Conservation (phyloP, 805 yeast species). For the Wickerhamia fluorescens region DNA sequence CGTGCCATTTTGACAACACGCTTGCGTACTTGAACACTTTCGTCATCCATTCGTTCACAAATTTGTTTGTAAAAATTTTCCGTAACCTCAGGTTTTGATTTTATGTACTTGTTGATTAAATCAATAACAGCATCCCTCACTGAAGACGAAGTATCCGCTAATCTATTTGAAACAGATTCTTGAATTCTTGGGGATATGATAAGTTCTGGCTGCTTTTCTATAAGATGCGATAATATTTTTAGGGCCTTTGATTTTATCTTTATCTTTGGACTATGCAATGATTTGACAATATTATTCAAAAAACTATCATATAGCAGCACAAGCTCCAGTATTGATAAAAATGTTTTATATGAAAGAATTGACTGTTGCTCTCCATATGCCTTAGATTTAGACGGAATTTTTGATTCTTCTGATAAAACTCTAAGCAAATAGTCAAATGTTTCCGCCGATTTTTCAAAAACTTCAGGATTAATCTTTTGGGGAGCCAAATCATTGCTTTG, state of each 20-base stretch:
- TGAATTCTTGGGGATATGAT: slow-evolving; percentile 45
- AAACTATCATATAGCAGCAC: slow-evolving; percentile 45
- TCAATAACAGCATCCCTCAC: slow-evolving; percentile 76
- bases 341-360: slow-evolving; percentile 10
- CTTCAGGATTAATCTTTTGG: too few species aligned
- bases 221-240: slow-evolving; percentile 50
- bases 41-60: slow-evolving; percentile 46
- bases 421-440: too few species aligned
- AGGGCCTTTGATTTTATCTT: slow-evolving; percentile 49
- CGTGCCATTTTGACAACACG: slow-evolving; percentile 49
- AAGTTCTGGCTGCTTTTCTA: slow-evolving; percentile 46
- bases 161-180: slow-evolving; percentile 41
- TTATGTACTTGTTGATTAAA: slow-evolving; percentile 45
- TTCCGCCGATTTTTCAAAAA: too few species aligned
- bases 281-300: slow-evolving; percentile 37
- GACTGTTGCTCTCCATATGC: slow-evolving; percentile 11
- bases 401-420: slow-evolving; percentile 1
- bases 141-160: slow-evolving; percentile 58
- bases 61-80: slow-evolving; percentile 44
- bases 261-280: slow-evolving; percentile 23
- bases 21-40: slow-evolving; percentile 58
- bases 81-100: slow-evolving; percentile 36
- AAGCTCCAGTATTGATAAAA: slow-evolving; percentile 24
- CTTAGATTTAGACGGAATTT: too few species aligned
- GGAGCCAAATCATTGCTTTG: too few species aligned